Evolutionary conservation across 2,329 filamentous ascomycete genomes (phyloP).

Genomic region (Verticillium zaregamsianum): DNA sequence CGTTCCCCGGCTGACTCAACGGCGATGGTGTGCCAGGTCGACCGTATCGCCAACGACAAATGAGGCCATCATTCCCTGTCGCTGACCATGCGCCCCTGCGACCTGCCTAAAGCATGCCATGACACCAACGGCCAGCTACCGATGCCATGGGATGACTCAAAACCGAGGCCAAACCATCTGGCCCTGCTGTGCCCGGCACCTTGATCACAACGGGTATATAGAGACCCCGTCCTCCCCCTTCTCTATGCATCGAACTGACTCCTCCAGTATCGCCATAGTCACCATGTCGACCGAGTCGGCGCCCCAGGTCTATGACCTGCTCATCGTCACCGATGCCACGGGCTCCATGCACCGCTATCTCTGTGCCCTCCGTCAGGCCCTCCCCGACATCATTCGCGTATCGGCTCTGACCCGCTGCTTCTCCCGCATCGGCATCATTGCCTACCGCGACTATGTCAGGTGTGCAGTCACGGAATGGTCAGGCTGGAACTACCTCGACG

Average conservation of each 20-base stretch:
- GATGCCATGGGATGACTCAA: background rate
- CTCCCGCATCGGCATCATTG: conserved; percentile 43
- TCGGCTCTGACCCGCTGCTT: conserved; percentile 45
- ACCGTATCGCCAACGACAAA: background rate
- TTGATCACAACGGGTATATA: background rate
- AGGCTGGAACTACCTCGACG: conserved; percentile 34
- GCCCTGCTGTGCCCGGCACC: background rate
- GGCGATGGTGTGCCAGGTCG: background rate
- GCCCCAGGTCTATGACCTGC: conserved; percentile 32
- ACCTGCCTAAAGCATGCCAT: background rate
- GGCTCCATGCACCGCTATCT: conserved; percentile 40
- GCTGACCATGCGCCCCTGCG: background rate
- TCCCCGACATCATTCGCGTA: conserved; percentile 47
- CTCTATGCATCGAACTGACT: background rate
- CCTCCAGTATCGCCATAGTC: background rate
- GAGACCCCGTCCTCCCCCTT: background rate
- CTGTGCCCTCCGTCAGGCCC: conserved; percentile 34
- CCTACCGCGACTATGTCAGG: conserved; percentile 42
- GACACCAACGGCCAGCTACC: background rate
- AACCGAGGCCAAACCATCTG: background rate
- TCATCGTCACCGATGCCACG: conserved; percentile 43
- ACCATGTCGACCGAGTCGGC: background rate
- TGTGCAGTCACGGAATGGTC: conserved; percentile 40
- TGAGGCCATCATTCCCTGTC: background rate
- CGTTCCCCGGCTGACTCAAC: background rate